Evolutionary conservation across 2,329 filamentous ascomycete genomes (phyloP), one percentile per base, ranked within the genome.

Genomic region (Calcarisporium arbuscula): DNA sequence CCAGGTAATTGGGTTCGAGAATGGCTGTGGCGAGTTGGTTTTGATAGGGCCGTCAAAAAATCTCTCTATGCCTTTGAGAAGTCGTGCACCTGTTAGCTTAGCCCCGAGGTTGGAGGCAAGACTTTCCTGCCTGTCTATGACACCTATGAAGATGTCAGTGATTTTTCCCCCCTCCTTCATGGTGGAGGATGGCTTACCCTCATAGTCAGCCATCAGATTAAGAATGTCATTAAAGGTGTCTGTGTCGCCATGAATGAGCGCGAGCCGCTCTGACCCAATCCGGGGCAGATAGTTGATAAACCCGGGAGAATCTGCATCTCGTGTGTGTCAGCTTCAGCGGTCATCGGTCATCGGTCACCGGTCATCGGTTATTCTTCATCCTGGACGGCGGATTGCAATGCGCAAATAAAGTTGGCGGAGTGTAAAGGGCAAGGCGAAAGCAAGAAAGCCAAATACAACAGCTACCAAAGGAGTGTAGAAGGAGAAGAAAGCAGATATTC

Each of bases 101-200:
- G 85, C 87, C 48, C 87, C 87, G 18, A 95, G 70, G 50, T 87
- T 90, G 38, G 83, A 82, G 30, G 87, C 88, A 49, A 94, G 77
- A 57, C 84, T 90, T 62, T 95, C 87, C 56, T 90, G 85, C 36
- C 85, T 78, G 50, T 85, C 84, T 34, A 94, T 67, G 12, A 92
- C 85, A 44, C 80, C 86, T 72, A 40, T 6, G 34, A 16, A 30
- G 39, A 34, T 30, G 36, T 47, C 40, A 41, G 42, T 47, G 30
- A 43, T 19, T 9, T 9, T 25, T 25, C 10, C 22, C 10, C 14
- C 10, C 22, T 9, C 22, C 22, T 9, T 9, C 10, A 14, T 32
- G 17, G 17, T 15, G 20, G 8, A 27, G 14, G n/a, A 5, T 8
- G 6, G 35, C 53, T 39, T 54, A 74, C 73, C 70, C 64, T 89